Evolutionary conservation across 2,329 filamentous ascomycete genomes (phyloP).

Genomic region (Scytalidium lignicola): DNA sequence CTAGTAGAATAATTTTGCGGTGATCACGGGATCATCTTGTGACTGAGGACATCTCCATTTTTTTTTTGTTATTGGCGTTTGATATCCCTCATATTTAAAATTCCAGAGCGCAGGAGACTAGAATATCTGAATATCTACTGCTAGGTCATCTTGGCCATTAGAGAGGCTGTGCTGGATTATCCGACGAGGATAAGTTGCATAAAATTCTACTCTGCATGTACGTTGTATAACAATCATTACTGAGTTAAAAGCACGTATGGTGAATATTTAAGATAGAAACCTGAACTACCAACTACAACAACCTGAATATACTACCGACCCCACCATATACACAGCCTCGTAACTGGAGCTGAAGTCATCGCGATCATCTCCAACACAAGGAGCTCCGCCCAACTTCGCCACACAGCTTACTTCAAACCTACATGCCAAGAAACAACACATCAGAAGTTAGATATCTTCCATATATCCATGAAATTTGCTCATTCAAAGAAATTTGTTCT

Average conservation of each 20-base stretch:
- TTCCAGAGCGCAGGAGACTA: too few relatives aligned
- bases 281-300: slow-evolving; percentile 2
- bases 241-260: not conserved
- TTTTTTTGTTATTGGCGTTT: too few relatives aligned
- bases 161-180: too few relatives aligned
- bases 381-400: slow-evolving; percentile 3
- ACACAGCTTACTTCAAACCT: not conserved
- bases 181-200: not conserved
- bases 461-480: slow-evolving; percentile 16
- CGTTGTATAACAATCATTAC: not conserved
- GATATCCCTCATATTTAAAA: too few relatives aligned
- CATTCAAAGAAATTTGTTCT: slow-evolving; percentile 9
- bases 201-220: not conserved
- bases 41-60: too few relatives aligned
- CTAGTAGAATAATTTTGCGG: too few relatives aligned
- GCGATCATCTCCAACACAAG: not conserved
- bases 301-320: slow-evolving; percentile 1
- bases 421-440: not conserved
- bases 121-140: not conserved
- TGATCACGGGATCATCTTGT: too few relatives aligned
- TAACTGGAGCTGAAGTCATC: slow-evolving; percentile 10
- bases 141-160: not conserved
- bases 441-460: not conserved
- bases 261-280: not conserved
- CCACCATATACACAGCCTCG: slow-evolving; percentile 12